A percentile compares a stretch with the other conserved stretches of the same genome.
These are phyloP conservation scores for Wickerhamiella spandovensis DNA, from an alignment of 805 yeast genomes.

Conservation along the genomic window DNA sequence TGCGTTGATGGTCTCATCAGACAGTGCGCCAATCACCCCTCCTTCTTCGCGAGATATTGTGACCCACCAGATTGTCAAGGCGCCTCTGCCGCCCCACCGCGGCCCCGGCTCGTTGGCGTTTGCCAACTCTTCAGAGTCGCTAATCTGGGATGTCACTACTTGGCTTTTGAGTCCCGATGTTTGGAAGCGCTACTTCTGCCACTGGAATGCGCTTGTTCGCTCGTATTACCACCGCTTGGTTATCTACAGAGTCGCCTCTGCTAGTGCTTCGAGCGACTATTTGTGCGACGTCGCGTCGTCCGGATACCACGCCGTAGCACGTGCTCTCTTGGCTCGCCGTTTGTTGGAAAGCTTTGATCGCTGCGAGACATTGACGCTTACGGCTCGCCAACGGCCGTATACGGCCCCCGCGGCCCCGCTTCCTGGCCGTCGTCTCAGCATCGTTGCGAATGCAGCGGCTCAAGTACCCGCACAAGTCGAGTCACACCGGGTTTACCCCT, in stretches of 20 bases:
- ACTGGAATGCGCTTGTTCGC: conserved; percentile 70
- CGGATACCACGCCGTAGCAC: conserved; percentile 18
- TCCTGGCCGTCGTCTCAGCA: conserved; percentile 19
- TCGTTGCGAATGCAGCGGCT: conserved; percentile 16
- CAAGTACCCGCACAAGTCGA: conserved; percentile 7
- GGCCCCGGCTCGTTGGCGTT: conserved; percentile 5
- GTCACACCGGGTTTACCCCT: conserved; percentile 21
- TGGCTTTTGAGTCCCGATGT: conserved; percentile 40
- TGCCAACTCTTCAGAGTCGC: conserved; percentile 23
- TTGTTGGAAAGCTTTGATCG: conserved; percentile 12
- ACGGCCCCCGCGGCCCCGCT: conserved; percentile 21
- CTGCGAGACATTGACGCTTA: conserved; percentile 8
- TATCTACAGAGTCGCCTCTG: conserved; percentile 46
- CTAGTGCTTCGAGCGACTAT: conserved; percentile 17
- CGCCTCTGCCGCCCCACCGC: conserved; percentile 1
- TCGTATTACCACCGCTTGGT: conserved; percentile 53
- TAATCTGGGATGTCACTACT: conserved; percentile 35
- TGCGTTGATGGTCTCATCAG: background rate
- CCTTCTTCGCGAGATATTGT: background rate
- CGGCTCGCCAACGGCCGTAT: conserved; percentile 9
- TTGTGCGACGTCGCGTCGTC: conserved; percentile 15
- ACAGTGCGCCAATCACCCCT: background rate
- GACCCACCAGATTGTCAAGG: background rate
- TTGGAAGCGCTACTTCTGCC: conserved; percentile 52
- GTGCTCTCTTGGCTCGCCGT: conserved; percentile 15